Evolutionary conservation across 805 yeast species (phyloP).

Genomic region (Isabelozyma gotoi): DNA sequence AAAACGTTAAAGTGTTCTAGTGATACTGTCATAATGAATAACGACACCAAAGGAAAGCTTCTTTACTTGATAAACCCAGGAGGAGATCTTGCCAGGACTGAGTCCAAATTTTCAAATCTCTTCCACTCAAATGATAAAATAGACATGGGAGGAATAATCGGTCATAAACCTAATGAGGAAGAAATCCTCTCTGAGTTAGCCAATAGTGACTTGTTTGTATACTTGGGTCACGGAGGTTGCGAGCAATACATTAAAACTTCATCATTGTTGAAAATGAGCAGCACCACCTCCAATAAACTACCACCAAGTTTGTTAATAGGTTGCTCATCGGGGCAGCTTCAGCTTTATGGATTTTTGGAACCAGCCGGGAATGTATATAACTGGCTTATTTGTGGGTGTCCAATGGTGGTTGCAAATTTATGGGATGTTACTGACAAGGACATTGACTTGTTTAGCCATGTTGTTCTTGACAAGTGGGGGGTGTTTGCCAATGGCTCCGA

Average conservation of each 20-base stretch:
- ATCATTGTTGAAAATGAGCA: conserved; percentile 39
- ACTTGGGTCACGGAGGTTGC: conserved; percentile 97
- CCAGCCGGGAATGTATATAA: conserved; percentile 76
- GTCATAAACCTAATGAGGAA: conserved; percentile 56
- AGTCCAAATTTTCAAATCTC: conserved; percentile 39
- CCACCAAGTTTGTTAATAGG: conserved; percentile 78
- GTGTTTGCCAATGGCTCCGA: conserved; percentile 24
- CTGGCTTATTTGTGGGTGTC: conserved; percentile 78
- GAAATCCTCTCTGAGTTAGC: conserved; percentile 46
- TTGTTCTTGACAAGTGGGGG: conserved; percentile 68
- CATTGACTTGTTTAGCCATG: conserved; percentile 72
- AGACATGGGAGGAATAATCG: conserved; percentile 55
- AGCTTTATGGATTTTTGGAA: conserved; percentile 57
- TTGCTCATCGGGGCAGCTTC: conserved; percentile 80
- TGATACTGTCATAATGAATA: background rate
- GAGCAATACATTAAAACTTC: conserved; percentile 70
- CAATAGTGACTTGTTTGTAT: conserved; percentile 54
- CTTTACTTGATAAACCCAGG: conserved; percentile 79
- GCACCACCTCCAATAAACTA: conserved; percentile 24
- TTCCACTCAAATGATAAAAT: conserved; percentile 14
- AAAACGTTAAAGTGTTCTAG: conserved; percentile 5
- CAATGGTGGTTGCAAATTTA: conserved; percentile 77
- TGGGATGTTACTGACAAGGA: conserved; percentile 99
- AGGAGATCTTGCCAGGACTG: conserved; percentile 71
- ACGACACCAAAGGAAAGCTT: conserved; percentile 3